These are phyloP conservation scores for Mortierella sp. DNA, from an alignment of 371 early-diverging fungal genomes.

Conservation along the genomic window DNA sequence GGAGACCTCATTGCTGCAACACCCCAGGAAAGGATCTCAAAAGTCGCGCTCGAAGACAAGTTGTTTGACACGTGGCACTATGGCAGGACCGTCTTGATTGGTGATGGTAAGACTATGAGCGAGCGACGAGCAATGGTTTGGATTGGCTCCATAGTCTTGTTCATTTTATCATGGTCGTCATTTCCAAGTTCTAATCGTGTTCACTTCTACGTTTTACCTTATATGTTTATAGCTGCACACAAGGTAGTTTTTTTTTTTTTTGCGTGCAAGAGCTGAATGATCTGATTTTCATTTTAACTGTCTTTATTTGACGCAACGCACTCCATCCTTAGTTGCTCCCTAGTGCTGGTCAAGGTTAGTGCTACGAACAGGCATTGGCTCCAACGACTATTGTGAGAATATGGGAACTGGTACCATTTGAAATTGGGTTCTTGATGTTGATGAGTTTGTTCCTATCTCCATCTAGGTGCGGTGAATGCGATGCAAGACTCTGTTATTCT, in stretches of 20 bases:
- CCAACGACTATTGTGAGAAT: no score
- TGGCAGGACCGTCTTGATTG: slow-evolving; percentile 20
- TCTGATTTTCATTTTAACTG: background rate
- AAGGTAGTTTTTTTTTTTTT: background rate
- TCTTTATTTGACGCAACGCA: background rate
- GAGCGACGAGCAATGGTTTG: background rate
- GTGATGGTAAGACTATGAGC: slow-evolving; percentile 21
- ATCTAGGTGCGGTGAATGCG: slow-evolving; percentile 18
- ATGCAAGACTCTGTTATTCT: slow-evolving; percentile 17
- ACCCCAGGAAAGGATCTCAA: slow-evolving; percentile 16
- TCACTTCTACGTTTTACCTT: background rate
- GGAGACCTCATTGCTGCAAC: slow-evolving; percentile 22
- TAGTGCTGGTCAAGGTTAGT: slow-evolving; percentile 17
- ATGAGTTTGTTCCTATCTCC: background rate
- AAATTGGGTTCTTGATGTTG: no score
- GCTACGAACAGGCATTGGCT: no score
- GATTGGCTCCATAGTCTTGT: background rate
- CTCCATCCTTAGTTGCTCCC: slow-evolving; percentile 10
- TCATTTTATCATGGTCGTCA: background rate
- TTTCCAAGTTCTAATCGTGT: background rate
- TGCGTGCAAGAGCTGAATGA: background rate
- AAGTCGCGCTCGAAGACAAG: slow-evolving; percentile 24
- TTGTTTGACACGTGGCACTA: slow-evolving; percentile 30
- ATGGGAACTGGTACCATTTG: no score
- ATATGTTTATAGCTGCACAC: slow-evolving; percentile 3